Base-by-base conservation (phyloP, 345 rosid species). In the Eutrema heterophyllum region DNA sequence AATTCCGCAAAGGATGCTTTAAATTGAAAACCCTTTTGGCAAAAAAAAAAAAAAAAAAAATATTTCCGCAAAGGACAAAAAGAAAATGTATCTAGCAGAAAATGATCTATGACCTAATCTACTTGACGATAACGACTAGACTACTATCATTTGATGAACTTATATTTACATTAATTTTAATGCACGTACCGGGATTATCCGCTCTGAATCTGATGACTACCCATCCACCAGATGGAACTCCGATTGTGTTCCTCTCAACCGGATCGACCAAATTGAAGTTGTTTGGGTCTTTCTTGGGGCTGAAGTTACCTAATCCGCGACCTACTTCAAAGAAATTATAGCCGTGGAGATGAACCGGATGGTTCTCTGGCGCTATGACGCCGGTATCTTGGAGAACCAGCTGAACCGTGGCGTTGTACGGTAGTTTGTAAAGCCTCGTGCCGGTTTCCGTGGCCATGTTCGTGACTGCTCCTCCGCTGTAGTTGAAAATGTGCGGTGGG, bases 181-280 rank as follows among this genome's bases (percentile, higher is more conserved):
- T 38, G 39, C 14, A 29, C 50, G 24, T 85, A 94, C 97, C 98
- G 41, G 97, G 98, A 75, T 94, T 94, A 80, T 94, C 97, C 0
- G 96, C 95, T 46, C 84, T 78, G 78, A 95, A 95, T 80, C 97
- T 79, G 54, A 95, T 88, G 33, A 88, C 97, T 2, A 83, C 85
- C 98, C 97, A 95, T 38, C 99, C 99, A 33, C 99, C 98, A 5
- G 97, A 69, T 13, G 98, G 97, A 27, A 88, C 97, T 10, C 97
- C 93, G 10, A 90, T 71, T 2, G 99, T 95, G 84, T 92, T 95
- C 77, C 99, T 84, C 75, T 95, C 99, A 18, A 95, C 96, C 2
- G 99, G 97, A 71, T 95, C 99, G 5, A 86, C 84, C 33, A 95
- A 86, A 70, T 92, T 92, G 58, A 95, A 90, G 15, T 80, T 92